A percentile compares a stretch with the other conserved stretches of the same genome.
These are phyloP conservation scores for Plasmodium adleri DNA, from an alignment of 169 alveolate genomes.

Conservation along the genomic window DNA sequence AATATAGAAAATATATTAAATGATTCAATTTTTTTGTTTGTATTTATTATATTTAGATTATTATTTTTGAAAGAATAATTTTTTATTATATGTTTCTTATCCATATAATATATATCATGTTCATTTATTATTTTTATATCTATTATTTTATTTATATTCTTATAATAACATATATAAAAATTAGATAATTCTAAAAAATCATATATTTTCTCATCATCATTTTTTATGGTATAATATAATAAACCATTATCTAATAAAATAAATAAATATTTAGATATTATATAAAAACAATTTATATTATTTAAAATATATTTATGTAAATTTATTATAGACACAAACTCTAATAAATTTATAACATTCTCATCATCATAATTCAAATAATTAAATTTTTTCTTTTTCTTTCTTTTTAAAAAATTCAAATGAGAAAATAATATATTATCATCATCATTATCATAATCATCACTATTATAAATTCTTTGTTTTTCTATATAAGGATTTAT, in stretches of 20 bases:
- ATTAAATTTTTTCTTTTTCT: slow-evolving; percentile 22
- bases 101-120: slow-evolving; percentile 17
- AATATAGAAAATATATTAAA: slow-evolving; percentile 12
- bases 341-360: slow-evolving; percentile 10
- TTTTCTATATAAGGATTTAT: neutral
- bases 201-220: slow-evolving; percentile 2
- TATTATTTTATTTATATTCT: slow-evolving; percentile 10
- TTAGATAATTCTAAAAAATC: slow-evolving; percentile 4
- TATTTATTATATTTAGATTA: slow-evolving; percentile 15
- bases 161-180: slow-evolving; percentile 30
- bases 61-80: slow-evolving; percentile 7
- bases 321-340: slow-evolving; percentile 18
- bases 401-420: slow-evolving; percentile 5
- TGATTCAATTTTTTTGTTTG: slow-evolving; percentile 4
- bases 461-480: neutral
- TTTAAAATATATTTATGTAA: slow-evolving; percentile 24
- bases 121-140: slow-evolving; percentile 19
- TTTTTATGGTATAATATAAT: slow-evolving; percentile 21
- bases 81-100: slow-evolving; percentile 26
- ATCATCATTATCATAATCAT: neutral
- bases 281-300: slow-evolving; percentile 9
- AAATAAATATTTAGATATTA: neutral
- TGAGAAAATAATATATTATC: neutral
- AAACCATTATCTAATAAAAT: slow-evolving; percentile 44
- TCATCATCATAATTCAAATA: slow-evolving; percentile 10